Evolutionary conservation across 495 filamentous ascomycete species (phyloP), one percentile per base, ranked within the genome.

Genomic region (Aspergillus saccharolyticus): DNA sequence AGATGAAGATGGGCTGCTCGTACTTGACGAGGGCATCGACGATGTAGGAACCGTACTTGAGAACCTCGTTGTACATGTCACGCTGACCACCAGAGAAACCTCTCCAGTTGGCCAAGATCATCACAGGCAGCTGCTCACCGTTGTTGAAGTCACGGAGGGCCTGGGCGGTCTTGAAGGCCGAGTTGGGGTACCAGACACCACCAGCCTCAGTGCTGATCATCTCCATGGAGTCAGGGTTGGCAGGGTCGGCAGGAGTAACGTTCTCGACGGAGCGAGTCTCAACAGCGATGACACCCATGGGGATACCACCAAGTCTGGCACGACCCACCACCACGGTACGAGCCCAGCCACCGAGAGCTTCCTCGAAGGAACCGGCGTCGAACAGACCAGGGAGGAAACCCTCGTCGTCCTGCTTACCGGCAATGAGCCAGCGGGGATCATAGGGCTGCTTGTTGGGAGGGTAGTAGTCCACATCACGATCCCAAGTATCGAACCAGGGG

Each of bases 171-270:
- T 98, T 98, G 84, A 89, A 97, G 30, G 94, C 95, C 5, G 92
- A 96, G 81, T 98, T 98, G 65, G 94, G 94, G 73, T 97, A 98
- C 94, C 94, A 98, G 22, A 98, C 94, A 68, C 96, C 95, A 79
- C 94, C 94, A 63, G 94, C 94, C 78, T 98, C 94, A 54, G 85
- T 90, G 56, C 81, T 81, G 63, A 97, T 84, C 75, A 95, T 91
- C 77, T 98, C 94, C 64, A 90, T 94, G 4, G 94, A 98, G 73
- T 97, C 94, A 10, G 93, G 94, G 77, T 98, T 97, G 64, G 94
- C 94, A 42, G 95, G 93, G 65, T 98, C 94, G n/a, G 95, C 94
- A 53, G 94, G 94, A 15, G 89, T 96, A 66, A 98, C 82, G 70
- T 97, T 97, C 82, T 97, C 94, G 19, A 97, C 88, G 0, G 91